Percentiles rank a stretch among this genome's conserved stretches.
These are phyloP conservation scores for Neurospora sp. DNA, from an alignment of 495 filamentous ascomycete species.

Conservation along the genomic window DNA sequence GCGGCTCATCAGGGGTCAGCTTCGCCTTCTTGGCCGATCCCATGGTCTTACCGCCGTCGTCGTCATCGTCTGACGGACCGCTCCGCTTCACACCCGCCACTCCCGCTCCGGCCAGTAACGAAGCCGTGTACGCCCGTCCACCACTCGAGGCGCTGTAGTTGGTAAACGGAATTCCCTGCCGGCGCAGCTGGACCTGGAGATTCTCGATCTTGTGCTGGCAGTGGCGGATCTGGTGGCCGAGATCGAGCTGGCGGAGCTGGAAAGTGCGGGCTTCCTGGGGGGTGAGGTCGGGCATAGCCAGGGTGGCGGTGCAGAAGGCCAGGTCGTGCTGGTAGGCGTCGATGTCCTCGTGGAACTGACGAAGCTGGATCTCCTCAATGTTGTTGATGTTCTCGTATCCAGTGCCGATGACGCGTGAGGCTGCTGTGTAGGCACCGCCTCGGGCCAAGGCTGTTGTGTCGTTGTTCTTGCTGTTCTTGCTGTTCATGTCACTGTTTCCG, in stretches of 20 bases:
- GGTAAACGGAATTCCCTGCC: neutral
- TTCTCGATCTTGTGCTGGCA: constrained; percentile 30
- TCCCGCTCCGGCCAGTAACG: neutral
- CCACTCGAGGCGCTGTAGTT: neutral
- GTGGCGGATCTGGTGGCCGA: constrained; percentile 32
- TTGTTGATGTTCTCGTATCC: constrained; percentile 6
- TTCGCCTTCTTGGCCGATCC: neutral
- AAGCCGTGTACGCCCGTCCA: neutral
- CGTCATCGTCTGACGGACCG: neutral
- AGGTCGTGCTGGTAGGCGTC: constrained; percentile 30
- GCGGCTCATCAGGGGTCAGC: neutral
- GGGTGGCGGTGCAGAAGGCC: constrained; percentile 26
- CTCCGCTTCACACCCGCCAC: neutral
- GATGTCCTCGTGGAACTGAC: constrained; percentile 35
- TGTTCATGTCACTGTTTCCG: neutral
- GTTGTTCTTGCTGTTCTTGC: neutral
- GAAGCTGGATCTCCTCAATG: constrained; percentile 29
- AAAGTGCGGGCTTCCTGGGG: constrained; percentile 32
- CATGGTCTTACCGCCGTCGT: neutral
- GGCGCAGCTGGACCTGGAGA: constrained; percentile 16
- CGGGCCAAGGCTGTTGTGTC: neutral
- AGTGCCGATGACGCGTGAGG: neutral
- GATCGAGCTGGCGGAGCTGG: constrained; percentile 31
- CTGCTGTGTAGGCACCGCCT: neutral
- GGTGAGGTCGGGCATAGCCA: constrained; percentile 24